A percentile compares a stretch with the other conserved stretches of the same genome.
These are phyloP conservation scores for Leccinum pachyderme DNA, from an alignment of 1,284 basidiomycete species.

Conservation along the genomic window DNA sequence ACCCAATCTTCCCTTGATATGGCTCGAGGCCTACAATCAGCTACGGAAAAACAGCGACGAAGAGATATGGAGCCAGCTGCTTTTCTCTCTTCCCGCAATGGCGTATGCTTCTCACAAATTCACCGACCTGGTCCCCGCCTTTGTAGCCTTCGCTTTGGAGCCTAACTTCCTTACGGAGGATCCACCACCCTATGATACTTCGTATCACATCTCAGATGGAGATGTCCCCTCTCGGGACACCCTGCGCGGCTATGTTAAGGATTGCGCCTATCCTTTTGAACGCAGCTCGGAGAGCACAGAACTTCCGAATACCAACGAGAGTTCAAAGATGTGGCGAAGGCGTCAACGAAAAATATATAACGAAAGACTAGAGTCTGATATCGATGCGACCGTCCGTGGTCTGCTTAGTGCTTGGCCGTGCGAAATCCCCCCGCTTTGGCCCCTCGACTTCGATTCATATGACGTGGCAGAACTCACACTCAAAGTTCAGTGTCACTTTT, in stretches of 20 bases:
- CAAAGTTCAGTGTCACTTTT: constrained; percentile 3
- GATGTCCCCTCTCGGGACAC: constrained; percentile 1
- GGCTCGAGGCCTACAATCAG: constrained; percentile 32
- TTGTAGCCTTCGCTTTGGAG: constrained; percentile 30
- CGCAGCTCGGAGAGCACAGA: constrained; percentile 11
- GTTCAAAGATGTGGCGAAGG: neutral
- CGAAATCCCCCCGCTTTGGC: neutral
- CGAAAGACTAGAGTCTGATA: constrained; percentile 1
- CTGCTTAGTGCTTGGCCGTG: constrained; percentile 16
- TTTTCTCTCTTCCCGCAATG: constrained; percentile 34
- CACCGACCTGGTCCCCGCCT: constrained; percentile 20
- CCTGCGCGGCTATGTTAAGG: constrained; percentile 1
- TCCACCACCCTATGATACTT: constrained; percentile 7
- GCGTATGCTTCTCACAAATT: constrained; percentile 22
- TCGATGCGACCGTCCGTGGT: neutral
- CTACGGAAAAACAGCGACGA: constrained; percentile 17
- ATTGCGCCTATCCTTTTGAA: constrained; percentile 10
- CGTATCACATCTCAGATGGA: constrained; percentile 14
- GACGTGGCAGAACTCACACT: neutral
- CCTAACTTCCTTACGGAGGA: constrained; percentile 6
- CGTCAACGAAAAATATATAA: constrained; percentile 5
- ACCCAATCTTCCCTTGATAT: constrained; percentile 19
- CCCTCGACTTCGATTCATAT: constrained; percentile 2
- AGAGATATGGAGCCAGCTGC: constrained; percentile 21
- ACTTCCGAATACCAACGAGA: neutral